Percentiles rank a stretch among this genome's conserved stretches.
Evolutionary conservation across 768 basidiomycete genomes (phyloP).

Genomic region (Tremella yokohamensis): DNA sequence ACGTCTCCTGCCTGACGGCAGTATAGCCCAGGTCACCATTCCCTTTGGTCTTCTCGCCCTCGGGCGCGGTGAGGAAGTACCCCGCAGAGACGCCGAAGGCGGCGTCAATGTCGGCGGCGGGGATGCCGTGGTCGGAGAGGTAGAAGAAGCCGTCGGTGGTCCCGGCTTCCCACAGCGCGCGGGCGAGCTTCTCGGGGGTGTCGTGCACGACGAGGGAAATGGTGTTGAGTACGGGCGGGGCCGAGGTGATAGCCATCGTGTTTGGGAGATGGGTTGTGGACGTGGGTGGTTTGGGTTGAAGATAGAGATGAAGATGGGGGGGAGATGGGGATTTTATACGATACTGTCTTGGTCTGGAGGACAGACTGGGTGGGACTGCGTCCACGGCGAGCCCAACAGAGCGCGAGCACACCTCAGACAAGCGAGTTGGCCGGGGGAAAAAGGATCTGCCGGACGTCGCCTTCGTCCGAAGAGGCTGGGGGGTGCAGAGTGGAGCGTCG

Average conservation of each 20-base stretch:
- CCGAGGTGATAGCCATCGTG: not conserved
- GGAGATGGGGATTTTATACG: no score
- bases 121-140: conserved; percentile 13
- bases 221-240: not conserved
- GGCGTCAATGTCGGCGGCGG: conserved; percentile 2
- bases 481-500: no score
- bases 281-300: not conserved
- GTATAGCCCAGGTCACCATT: conserved; percentile 15
- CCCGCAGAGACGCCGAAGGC: not conserved
- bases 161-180: conserved; percentile 1
- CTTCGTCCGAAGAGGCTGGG: not conserved
- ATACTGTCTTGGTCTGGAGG: no score
- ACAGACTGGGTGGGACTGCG: no score
- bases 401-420: no score
- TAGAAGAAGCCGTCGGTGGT: conserved; percentile 12
- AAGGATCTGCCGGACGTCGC: not conserved
- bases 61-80: conserved; percentile 3
- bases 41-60: conserved; percentile 1
- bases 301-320: no score
- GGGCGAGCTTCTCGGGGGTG: conserved; percentile 3
- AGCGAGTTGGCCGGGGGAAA: no score
- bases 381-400: no score
- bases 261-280: not conserved
- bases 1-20: conserved; percentile 8
- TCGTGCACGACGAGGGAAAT: conserved; percentile 1